Evolutionary conservation across 2,329 filamentous ascomycete species (phyloP).

Genomic region (Pochonia chlamydosporia): DNA sequence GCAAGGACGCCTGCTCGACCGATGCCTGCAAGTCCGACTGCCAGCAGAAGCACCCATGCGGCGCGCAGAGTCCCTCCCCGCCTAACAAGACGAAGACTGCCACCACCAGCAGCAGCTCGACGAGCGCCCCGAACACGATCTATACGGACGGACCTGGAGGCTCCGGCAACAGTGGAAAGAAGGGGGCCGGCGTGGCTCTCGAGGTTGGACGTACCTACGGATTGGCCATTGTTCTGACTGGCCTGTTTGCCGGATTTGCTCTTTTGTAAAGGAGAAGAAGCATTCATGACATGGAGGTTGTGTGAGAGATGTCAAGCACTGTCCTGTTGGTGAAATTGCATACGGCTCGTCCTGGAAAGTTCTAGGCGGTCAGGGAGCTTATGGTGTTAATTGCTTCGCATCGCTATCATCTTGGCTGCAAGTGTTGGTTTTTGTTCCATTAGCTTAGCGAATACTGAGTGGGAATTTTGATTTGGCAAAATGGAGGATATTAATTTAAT

Average conservation of each 20-base stretch:
- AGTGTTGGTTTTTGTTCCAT: neutral
- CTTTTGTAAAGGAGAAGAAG: slow-evolving; percentile 25
- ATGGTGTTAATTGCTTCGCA: neutral
- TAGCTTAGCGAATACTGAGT: neutral
- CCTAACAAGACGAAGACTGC: slow-evolving; percentile 29
- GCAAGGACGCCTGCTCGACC: slow-evolving; percentile 70
- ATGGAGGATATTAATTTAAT: neutral
- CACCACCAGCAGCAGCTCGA: slow-evolving; percentile 32
- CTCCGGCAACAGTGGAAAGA: slow-evolving; percentile 14
- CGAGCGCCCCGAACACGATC: slow-evolving; percentile 17
- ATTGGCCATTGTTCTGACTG: slow-evolving; percentile 29
- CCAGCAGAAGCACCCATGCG: slow-evolving; percentile 6
- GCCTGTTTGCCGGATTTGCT: slow-evolving; percentile 35
- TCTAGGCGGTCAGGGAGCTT: neutral
- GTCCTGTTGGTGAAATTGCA: neutral
- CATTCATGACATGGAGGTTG: neutral
- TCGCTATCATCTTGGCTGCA: neutral
- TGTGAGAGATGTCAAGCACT: neutral
- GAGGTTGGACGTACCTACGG: slow-evolving; percentile 31
- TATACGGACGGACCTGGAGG: slow-evolving; percentile 12
- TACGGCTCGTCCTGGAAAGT: neutral
- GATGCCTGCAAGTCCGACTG: slow-evolving; percentile 43
- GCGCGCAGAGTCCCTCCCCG: slow-evolving; percentile 23
- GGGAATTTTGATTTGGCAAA: neutral
- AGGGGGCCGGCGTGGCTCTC: slow-evolving; percentile 22